phyloP scores from a whole-genome alignment of 2,329 filamentous ascomycete genomes.

The Myrmaecium sp. region DNA sequence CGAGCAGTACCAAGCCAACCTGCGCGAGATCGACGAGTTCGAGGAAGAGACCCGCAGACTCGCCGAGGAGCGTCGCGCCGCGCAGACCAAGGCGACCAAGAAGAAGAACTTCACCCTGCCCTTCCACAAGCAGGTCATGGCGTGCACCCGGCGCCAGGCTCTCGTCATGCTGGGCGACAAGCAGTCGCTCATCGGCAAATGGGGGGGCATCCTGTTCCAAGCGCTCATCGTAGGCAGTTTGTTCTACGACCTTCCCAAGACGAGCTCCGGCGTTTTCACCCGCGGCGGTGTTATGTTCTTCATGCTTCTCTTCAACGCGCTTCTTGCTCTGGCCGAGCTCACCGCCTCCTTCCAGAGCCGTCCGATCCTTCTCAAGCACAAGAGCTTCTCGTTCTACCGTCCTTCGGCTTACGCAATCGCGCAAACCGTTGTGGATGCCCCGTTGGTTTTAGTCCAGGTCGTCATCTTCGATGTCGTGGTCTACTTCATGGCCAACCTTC shows the following conservation, averaged over 20 bases:
- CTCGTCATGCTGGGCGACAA: constrained; percentile 37
- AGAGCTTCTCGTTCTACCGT: constrained; percentile 52
- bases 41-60: constrained; percentile 16
- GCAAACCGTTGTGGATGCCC: constrained; percentile 40
- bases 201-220: constrained; percentile 27
- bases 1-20: constrained; percentile 19
- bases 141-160: constrained; percentile 25
- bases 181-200: constrained; percentile 34
- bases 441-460: constrained; percentile 40
- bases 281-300: constrained; percentile 46
- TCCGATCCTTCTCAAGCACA: constrained; percentile 53
- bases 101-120: constrained; percentile 25
- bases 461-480: constrained; percentile 42
- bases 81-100: constrained; percentile 19
- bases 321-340: constrained; percentile 43
- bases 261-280: constrained; percentile 38
- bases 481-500: constrained; percentile 44
- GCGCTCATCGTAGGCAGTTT: constrained; percentile 25
- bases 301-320: constrained; percentile 44
- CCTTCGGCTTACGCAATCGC: constrained; percentile 43
- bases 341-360: constrained; percentile 44
- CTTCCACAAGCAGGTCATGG: constrained; percentile 22
- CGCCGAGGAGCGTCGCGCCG: constrained; percentile 14
- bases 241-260: constrained; percentile 37
- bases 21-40: constrained; percentile 24